phyloP scores from a whole-genome alignment of 805 yeast species.

The Kodamaea nitidulidarum region DNA sequence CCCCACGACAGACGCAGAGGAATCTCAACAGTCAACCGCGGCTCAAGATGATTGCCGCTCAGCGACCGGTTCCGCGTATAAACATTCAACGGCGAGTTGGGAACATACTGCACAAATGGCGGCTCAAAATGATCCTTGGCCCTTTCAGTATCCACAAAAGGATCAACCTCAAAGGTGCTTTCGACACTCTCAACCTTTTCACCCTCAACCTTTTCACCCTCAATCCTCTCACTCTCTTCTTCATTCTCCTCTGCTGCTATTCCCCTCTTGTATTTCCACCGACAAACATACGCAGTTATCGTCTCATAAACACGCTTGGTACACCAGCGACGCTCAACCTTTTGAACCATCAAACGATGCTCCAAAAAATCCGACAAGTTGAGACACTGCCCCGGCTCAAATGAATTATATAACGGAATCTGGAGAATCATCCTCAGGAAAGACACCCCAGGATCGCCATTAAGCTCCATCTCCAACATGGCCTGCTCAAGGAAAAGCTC shows the following conservation, averaged over 20 bases:
- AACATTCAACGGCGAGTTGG: constrained; percentile 5
- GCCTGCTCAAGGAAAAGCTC: constrained; percentile 73
- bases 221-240: too few species aligned
- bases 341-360: constrained; percentile 53
- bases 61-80: constrained; percentile 6
- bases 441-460: constrained; percentile 57
- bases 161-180: neutral
- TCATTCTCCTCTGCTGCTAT: constrained; percentile 16
- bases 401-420: constrained; percentile 72
- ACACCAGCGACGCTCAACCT: constrained; percentile 46
- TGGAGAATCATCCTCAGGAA: constrained; percentile 60
- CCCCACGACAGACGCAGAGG: constrained; percentile 10
- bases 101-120: constrained; percentile 3
- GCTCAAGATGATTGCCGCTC: constrained; percentile 9
- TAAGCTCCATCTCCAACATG: constrained; percentile 50
- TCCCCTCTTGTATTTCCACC: constrained; percentile 41
- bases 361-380: constrained; percentile 69
- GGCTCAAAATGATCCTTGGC: too few species aligned
- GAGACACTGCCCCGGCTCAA: constrained; percentile 73
- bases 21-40: constrained; percentile 15
- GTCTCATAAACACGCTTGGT: constrained; percentile 43
- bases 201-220: neutral
- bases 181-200: neutral
- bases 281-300: constrained; percentile 43
- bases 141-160: too few species aligned